Evolutionary conservation across 345 rosid genomes (phyloP).

Genomic region (Eutrema yunnanense): DNA sequence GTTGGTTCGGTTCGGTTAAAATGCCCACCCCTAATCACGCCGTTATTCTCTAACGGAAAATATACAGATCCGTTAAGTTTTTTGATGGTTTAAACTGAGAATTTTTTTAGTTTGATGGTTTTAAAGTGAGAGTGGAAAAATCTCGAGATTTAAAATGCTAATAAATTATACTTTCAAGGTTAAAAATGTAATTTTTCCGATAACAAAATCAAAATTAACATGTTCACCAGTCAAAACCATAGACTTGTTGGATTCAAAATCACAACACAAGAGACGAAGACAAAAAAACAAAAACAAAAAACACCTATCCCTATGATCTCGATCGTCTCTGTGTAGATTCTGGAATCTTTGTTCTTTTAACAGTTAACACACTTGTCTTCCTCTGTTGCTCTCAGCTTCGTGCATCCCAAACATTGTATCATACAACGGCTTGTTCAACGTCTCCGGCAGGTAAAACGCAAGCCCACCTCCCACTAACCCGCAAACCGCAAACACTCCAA

Average conservation of each 20-base stretch:
- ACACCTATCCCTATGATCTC: not conserved
- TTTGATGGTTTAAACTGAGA: no score
- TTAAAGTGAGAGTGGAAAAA: no score
- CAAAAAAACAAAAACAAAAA: not conserved
- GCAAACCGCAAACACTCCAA: conserved; percentile 57
- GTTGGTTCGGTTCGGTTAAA: no score
- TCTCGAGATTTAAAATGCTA: no score
- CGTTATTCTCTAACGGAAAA: no score
- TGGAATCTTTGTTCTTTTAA: not conserved
- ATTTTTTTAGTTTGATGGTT: no score
- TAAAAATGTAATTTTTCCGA: no score
- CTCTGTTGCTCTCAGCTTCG: conserved; percentile 45
- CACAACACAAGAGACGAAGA: not conserved
- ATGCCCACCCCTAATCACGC: no score
- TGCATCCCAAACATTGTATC: conserved; percentile 83
- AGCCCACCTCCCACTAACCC: conserved; percentile 66
- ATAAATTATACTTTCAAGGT: no score
- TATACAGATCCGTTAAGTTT: no score
- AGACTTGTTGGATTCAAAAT: not conserved
- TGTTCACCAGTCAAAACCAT: not conserved
- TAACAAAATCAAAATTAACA: no score
- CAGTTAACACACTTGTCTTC: conserved; percentile 11
- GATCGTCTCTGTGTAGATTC: not conserved
- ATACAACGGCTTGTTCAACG: conserved; percentile 67
- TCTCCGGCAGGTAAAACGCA: conserved; percentile 84